Conservation (phyloP, 2,329 filamentous ascomycete species). For the Colletotrichum aenigma region DNA sequence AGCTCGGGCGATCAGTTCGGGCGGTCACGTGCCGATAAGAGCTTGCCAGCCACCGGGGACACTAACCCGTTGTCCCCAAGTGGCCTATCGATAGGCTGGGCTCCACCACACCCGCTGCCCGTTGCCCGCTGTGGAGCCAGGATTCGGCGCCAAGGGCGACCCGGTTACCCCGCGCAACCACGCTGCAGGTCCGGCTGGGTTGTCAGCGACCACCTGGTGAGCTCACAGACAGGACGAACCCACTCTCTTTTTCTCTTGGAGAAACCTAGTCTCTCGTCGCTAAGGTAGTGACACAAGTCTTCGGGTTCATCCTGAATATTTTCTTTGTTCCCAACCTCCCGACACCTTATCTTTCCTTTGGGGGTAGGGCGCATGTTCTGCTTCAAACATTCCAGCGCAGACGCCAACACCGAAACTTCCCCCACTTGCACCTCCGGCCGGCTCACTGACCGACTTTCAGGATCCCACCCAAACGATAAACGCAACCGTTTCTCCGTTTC, state of each 20-base stretch:
- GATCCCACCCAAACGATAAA: neutral
- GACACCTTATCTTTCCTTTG: neutral
- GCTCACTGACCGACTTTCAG: conserved; percentile 5
- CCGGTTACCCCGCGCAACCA: conserved; percentile 24
- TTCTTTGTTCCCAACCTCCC: neutral
- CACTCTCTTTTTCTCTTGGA: neutral
- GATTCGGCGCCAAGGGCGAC: conserved; percentile 5
- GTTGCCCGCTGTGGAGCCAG: neutral
- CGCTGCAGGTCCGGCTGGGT: neutral
- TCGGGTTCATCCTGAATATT: neutral
- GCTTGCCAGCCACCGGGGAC: conserved; percentile 3
- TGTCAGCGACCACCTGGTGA: conserved; percentile 12
- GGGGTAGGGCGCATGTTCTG: neutral
- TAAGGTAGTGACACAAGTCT: neutral
- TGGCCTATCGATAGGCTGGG: conserved; percentile 17
- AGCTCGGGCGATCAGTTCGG: neutral
- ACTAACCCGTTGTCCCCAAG: neutral
- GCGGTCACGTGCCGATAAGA: conserved; percentile 18
- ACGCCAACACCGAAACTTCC: neutral
- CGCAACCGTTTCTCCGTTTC: neutral
- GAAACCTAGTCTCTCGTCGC: neutral
- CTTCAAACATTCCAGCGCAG: neutral
- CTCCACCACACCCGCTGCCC: neutral
- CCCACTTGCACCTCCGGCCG: conserved; percentile 6
- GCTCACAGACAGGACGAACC: conserved; percentile 10